Base-by-base conservation (phyloP, 1,139 yeast species). In the Suhomyces coccinellae region DNA sequence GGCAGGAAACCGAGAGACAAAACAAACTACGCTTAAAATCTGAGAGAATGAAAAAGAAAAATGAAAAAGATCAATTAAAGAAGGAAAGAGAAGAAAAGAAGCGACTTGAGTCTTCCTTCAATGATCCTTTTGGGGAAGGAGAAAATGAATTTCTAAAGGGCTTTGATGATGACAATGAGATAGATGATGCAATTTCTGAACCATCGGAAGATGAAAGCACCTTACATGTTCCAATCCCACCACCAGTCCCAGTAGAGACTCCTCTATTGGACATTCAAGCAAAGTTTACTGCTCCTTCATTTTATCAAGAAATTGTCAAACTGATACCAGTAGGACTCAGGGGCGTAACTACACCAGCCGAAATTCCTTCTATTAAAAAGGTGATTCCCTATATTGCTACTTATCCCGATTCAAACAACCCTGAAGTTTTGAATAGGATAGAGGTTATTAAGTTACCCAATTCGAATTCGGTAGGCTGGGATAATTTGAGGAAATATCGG, bases 401-500 rank as follows among this genome's bases (percentile, higher is more conserved):
- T 6, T 62, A 63, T 47, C 66, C 74, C 0, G 74, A 70, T 40
- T 47, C 54, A 6, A 55, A 53, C 35, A 68, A 69, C 41, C 70
- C 75, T 1, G 73, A 68, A 43, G 49, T 61, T 13, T 61, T 71
- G 47, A 71, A 67, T 43, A 70, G 66, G 48, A 57, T 72, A 26
- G 79, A 74, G 51, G 61, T 73, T 11, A 61, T 74, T 30, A 72
- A 71, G 55, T 62, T 74, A 37, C 79, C 79, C 3, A 74, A 73
- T 54, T 66, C 76, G 20, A 74, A 74, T 49, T 60, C 71, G n/a
- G 46, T 74, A 40, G 79, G 73, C 2, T 74, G 79, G 79, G 79
- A 73, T 46, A 74, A 74, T 48, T 56, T 74, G 44, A 63, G 66
- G 46, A 71, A 69, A 53, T 73, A 64, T 49, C 61, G 61, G 34